phyloP scores from a whole-genome alignment of 306 rosid genomes.

The Cucumis melo region DNA sequence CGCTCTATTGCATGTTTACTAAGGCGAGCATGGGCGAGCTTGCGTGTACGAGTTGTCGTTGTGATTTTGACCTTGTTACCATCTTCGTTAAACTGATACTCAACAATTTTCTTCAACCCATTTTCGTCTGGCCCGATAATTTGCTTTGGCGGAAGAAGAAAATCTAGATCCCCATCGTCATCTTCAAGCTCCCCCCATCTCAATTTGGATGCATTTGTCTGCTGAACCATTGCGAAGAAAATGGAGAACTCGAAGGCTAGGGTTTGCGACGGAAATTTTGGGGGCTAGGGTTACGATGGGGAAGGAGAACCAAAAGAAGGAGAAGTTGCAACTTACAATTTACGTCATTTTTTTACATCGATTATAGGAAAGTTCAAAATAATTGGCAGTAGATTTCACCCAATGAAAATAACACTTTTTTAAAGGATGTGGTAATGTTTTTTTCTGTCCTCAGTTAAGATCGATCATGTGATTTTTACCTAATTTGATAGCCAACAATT shows the following conservation, averaged over 20 bases:
- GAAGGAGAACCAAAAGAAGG: neutral
- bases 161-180: conserved; percentile 74
- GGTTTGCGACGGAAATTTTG: neutral
- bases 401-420: too few relatives aligned
- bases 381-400: too few relatives aligned
- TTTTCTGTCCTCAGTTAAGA: too few relatives aligned
- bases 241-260: neutral
- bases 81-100: conserved; percentile 62
- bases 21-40: conserved; percentile 41
- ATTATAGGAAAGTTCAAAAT: too few relatives aligned
- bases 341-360: neutral
- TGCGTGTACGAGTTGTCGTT: conserved; percentile 51
- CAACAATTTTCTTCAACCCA: conserved; percentile 59
- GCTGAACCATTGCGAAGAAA: neutral
- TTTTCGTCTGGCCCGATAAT: conserved; percentile 66
- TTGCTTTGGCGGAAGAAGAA: conserved; percentile 57
- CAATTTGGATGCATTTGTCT: conserved; percentile 11
- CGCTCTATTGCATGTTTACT: conserved; percentile 46
- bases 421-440: too few relatives aligned
- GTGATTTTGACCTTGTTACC: conserved; percentile 73
- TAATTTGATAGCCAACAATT: too few relatives aligned
- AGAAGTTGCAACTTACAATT: neutral
- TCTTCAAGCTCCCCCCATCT: conserved; percentile 58
- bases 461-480: too few relatives aligned
- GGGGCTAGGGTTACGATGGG: neutral